phyloP scores from a whole-genome alignment of 768 basidiomycete genomes.

The Dioszegia aurantiaca region DNA sequence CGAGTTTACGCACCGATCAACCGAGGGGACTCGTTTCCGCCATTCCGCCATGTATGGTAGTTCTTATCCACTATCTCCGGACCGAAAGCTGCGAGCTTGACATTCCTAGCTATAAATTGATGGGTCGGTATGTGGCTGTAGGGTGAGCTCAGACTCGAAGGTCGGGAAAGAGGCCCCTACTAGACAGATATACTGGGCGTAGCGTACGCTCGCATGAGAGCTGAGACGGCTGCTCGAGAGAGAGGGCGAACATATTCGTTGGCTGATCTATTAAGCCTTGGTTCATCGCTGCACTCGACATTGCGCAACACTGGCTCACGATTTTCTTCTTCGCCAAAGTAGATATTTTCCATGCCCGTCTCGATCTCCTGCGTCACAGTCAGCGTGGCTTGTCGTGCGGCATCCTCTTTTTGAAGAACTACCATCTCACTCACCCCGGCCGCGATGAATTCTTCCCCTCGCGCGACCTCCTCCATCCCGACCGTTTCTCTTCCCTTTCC shows the following conservation, averaged over 20 bases:
- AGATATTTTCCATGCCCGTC: constrained; percentile 39
- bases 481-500: constrained; percentile 21
- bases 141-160: neutral
- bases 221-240: constrained; percentile 45
- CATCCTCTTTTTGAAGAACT: too few species aligned
- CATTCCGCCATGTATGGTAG: constrained; percentile 41
- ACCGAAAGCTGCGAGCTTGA: constrained; percentile 32
- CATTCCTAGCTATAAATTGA: constrained; percentile 40
- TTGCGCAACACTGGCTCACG: constrained; percentile 21
- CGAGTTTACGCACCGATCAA: constrained; percentile 22
- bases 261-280: constrained; percentile 18
- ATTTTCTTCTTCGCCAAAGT: constrained; percentile 43
- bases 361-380: constrained; percentile 48
- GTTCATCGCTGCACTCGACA: neutral
- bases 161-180: constrained; percentile 22
- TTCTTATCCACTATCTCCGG: constrained; percentile 37
- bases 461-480: constrained; percentile 41
- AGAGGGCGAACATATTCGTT: constrained; percentile 48
- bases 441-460: constrained; percentile 49
- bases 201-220: constrained; percentile 37
- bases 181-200: constrained; percentile 47
- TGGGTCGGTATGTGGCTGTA: constrained; percentile 47
- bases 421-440: constrained; percentile 35
- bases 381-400: too few species aligned
- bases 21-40: constrained; percentile 27